Evolutionary conservation across 1,139 yeast species (phyloP).

Genomic region (Yamadazyma oceani): DNA sequence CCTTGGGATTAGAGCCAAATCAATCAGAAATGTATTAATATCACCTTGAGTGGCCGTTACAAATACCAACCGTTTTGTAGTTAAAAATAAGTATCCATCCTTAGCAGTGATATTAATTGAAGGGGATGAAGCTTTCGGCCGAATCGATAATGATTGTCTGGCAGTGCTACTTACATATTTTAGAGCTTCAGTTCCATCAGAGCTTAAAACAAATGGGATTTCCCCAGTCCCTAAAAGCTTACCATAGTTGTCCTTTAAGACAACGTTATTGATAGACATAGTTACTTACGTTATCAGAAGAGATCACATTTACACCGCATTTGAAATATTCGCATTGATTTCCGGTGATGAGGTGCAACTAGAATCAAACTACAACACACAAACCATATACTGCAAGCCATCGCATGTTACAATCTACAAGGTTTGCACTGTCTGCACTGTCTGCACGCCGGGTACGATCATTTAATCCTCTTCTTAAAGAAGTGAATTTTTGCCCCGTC

Average conservation of each 20-base stretch:
- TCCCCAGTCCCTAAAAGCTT: conserved; percentile 16
- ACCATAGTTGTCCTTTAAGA: conserved; percentile 23
- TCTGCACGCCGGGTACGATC: too few species aligned
- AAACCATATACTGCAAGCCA: too few species aligned
- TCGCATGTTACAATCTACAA: neutral
- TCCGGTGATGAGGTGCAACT: too few species aligned
- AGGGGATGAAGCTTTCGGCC: conserved; percentile 17
- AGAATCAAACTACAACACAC: too few species aligned
- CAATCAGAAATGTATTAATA: conserved; percentile 35
- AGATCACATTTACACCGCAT: too few species aligned
- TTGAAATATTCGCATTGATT: too few species aligned
- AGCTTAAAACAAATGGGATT: conserved; percentile 25
- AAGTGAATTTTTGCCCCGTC: conserved; percentile 14
- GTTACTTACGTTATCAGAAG: neutral
- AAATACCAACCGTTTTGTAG: conserved; percentile 36
- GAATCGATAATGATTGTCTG: conserved; percentile 20
- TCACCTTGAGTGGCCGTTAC: conserved; percentile 43
- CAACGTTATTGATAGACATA: conserved; percentile 37
- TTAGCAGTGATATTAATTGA: conserved; percentile 26
- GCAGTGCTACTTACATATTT: conserved; percentile 21
- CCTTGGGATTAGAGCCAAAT: conserved; percentile 21
- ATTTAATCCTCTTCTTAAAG: conserved; percentile 31
- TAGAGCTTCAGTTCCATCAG: conserved; percentile 20
- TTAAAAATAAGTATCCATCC: conserved; percentile 39
- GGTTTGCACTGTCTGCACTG: too few species aligned